Percentiles rank a stretch among this genome's conserved stretches.
Conservation (phyloP, 208 protist genomes). For the Paratrypanosoma confusum region DNA sequence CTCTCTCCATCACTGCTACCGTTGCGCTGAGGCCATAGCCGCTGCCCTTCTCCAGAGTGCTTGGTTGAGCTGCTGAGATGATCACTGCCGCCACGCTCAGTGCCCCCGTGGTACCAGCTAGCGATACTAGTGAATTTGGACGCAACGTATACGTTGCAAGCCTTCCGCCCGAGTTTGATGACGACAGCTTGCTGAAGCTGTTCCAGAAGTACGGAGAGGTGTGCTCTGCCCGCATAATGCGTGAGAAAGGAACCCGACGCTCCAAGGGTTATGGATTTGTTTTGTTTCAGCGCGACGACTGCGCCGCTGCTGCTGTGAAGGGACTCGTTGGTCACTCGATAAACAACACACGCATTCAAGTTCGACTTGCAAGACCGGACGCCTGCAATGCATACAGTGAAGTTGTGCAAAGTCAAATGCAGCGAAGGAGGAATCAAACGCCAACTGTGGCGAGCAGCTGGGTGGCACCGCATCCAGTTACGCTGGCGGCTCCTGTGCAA, state of each 20-base stretch:
- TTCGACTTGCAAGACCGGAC: constrained; percentile 30
- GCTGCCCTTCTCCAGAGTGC: too few relatives aligned
- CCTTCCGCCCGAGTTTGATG: constrained; percentile 49
- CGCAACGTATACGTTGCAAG: constrained; percentile 78
- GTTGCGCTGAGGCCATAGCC: too few relatives aligned
- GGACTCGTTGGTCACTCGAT: constrained; percentile 52
- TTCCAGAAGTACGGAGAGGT: constrained; percentile 51
- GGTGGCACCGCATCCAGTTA: too few relatives aligned
- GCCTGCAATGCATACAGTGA: too few relatives aligned
- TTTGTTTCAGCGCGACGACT: constrained; percentile 44
- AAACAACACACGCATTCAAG: constrained; percentile 49
- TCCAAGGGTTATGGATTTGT: constrained; percentile 78
- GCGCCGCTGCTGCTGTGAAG: constrained; percentile 28
- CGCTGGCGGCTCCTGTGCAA: too few relatives aligned
- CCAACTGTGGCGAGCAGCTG: too few relatives aligned
- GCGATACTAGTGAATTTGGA: constrained; percentile 2
- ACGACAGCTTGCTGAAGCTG: constrained; percentile 45
- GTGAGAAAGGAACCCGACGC: constrained; percentile 31
- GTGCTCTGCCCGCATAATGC: constrained; percentile 59
- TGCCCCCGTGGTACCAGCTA: too few relatives aligned
- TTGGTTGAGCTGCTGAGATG: too few relatives aligned
- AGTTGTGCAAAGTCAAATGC: too few relatives aligned
- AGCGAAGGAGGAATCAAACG: too few relatives aligned
- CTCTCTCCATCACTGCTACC: too few relatives aligned
- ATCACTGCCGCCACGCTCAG: too few relatives aligned